These are phyloP conservation scores for Blastocystis sp. DNA, from an alignment of 352 stramenopile species.

Conservation along the genomic window DNA sequence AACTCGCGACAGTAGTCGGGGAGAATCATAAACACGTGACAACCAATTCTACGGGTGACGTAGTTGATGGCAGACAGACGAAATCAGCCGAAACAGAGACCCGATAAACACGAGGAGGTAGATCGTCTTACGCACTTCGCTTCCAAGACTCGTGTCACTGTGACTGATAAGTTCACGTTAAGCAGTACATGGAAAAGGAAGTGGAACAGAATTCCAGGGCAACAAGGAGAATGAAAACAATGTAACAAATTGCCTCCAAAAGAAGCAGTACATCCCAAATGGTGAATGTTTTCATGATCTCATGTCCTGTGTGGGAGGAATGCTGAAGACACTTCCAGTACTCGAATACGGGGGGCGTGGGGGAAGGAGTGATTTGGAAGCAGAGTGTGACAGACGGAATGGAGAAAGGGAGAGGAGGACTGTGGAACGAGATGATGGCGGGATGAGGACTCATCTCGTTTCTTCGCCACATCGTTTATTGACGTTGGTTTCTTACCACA, in stretches of 20 bases:
- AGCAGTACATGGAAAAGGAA: conserved; percentile 15
- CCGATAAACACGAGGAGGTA: conserved; percentile 52
- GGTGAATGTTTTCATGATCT: conserved; percentile 29
- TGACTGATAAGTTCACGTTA: background rate
- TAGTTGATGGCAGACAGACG: background rate
- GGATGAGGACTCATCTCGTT: too few relatives aligned
- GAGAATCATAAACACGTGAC: conserved; percentile 29
- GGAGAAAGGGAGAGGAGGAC: background rate
- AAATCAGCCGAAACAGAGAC: conserved; percentile 17
- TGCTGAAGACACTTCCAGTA: too few relatives aligned
- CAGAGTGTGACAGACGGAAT: background rate
- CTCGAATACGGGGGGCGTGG: background rate
- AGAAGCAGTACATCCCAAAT: conserved; percentile 27
- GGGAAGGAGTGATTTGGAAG: background rate
- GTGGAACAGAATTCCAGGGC: conserved; percentile 46
- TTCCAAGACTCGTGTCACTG: conserved; percentile 41
- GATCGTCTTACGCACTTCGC: conserved; percentile 44
- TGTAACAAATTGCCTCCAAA: conserved; percentile 13
- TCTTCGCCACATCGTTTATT: too few relatives aligned
- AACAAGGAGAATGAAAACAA: conserved; percentile 36
- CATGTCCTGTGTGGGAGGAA: too few relatives aligned
- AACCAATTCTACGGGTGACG: conserved; percentile 7
- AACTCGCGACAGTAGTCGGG: conserved; percentile 24
- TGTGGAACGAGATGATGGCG: too few relatives aligned
- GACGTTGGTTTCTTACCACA: too few relatives aligned